These are phyloP conservation scores for Taphrina betulina DNA, from an alignment of 1,139 yeast genomes.

Conservation along the genomic window DNA sequence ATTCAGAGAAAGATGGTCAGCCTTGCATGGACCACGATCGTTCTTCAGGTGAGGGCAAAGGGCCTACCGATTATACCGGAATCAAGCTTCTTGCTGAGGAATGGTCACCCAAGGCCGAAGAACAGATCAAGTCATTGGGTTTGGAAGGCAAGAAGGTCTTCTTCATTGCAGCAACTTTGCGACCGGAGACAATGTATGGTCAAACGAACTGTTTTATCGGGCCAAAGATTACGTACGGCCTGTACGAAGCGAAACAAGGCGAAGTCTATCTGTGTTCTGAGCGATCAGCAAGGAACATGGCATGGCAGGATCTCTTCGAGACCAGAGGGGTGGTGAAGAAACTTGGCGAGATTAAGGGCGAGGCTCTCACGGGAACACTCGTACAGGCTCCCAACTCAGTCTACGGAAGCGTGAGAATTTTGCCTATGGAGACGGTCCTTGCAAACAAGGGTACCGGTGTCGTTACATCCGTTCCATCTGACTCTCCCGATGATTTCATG, in stretches of 20 bases:
- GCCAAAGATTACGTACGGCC: constrained; percentile 88
- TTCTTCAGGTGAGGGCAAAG: constrained; percentile 93
- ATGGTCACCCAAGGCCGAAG: constrained; percentile 56
- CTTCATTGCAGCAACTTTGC: constrained; percentile 92
- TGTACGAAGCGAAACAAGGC: constrained; percentile 74
- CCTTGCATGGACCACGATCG: constrained; percentile 99
- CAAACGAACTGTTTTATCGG: constrained; percentile 98
- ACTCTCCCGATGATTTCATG: constrained; percentile 94
- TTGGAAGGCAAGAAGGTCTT: constrained; percentile 59
- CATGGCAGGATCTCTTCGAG: constrained; percentile 90
- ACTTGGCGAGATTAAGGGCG: constrained; percentile 63
- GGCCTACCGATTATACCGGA: constrained; percentile 95
- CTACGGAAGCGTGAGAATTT: constrained; percentile 68
- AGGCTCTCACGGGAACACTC: constrained; percentile 75
- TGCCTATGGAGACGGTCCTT: constrained; percentile 97
- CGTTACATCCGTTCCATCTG: constrained; percentile 97
- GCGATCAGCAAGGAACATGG: constrained; percentile 98
- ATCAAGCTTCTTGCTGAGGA: constrained; percentile 76
- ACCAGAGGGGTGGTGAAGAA: constrained; percentile 74
- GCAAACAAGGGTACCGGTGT: constrained; percentile 98
- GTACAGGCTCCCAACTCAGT: constrained; percentile 82
- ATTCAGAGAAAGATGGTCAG: constrained; percentile 97
- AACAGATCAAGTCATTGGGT: constrained; percentile 50
- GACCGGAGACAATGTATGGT: constrained; percentile 99
- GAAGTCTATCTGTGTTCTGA: constrained; percentile 81